These are phyloP conservation scores for Globisporangium carolinianum DNA, from an alignment of 352 stramenopile species.

Conservation along the genomic window DNA sequence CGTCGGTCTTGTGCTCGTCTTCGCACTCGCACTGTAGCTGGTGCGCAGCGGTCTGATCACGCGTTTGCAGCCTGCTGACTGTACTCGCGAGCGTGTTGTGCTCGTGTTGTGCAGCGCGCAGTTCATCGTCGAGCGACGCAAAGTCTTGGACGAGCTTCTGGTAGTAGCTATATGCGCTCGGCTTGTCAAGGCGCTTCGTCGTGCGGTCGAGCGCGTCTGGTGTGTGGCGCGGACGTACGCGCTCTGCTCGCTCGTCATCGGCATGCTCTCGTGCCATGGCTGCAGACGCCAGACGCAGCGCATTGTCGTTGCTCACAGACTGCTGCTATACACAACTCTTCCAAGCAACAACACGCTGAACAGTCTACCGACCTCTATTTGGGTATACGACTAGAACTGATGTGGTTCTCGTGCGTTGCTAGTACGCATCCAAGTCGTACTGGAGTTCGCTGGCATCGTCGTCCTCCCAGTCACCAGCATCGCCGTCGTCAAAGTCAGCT, in stretches of 20 bases:
- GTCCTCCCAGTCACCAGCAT: not conserved
- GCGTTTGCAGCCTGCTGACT: slow-evolving; percentile 4
- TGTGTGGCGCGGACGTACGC: not conserved
- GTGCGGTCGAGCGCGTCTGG: not conserved
- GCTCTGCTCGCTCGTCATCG: slow-evolving; percentile 1
- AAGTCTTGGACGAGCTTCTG: slow-evolving; percentile 48
- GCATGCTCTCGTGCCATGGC: slow-evolving; percentile 2
- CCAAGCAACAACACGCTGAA: not conserved
- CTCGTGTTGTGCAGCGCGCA: slow-evolving; percentile 12
- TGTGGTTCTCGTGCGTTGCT: not conserved
- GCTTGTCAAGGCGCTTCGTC: slow-evolving; percentile 4
- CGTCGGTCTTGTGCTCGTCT: slow-evolving; percentile 18
- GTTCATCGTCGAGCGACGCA: slow-evolving; percentile 31
- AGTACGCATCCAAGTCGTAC: slow-evolving; percentile 9
- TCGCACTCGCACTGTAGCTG: slow-evolving; percentile 31
- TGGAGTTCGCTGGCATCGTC: slow-evolving; percentile 1
- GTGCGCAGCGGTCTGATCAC: slow-evolving; percentile 5
- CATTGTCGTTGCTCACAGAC: not conserved
- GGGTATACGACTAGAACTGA: not conserved
- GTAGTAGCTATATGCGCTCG: slow-evolving; percentile 44
- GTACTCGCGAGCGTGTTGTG: slow-evolving; percentile 5
- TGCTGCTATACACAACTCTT: not conserved
- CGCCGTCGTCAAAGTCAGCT: slow-evolving; percentile 15
- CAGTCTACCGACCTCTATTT: not conserved
- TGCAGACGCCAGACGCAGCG: too few species aligned